Evolutionary conservation across 1,139 yeast species (phyloP), one percentile per base, ranked within the genome.

Genomic region (Meyerozyma elateridarum): DNA sequence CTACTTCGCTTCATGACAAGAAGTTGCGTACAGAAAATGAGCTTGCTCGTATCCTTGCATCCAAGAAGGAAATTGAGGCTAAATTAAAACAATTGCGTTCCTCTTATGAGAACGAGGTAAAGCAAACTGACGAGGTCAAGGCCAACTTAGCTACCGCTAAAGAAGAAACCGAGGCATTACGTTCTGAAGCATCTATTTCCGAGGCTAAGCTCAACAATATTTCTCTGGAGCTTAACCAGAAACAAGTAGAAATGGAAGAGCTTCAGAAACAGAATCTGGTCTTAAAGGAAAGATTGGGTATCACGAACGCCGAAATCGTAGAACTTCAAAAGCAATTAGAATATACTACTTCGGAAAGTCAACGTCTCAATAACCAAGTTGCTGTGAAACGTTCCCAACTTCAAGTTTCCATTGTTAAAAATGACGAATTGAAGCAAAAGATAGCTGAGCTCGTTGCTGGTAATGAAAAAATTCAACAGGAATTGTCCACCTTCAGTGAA

Each of bases 161-260:
- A 35, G 73, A 70, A 39, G 96, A 88, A 49, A 73, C 83, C 8
- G 85, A 79, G 39, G 73, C 79, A 33, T 67, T 89, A 43, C 70
- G 84, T 46, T 76, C 85, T 32, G 94, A 89, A 46, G 69, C 85
- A 3, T 76, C 88, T 1, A 70, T 85, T 30, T 73, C 88, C 2
- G 95, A 89, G 53, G 95, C 95, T 6, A 83, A 79, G 42, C 73
- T 76, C 44, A 82, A 84, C 49, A 79, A 87, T 8, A 72, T 84
- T 28, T 83, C 85, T 37, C 52, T 78, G 1, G 80, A 85, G 44
- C 69, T 83, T 43, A 78, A 77, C 42, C 76, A 74, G 32, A 64
- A 79, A 32, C 82, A 81, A 45, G 54, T 70, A 6, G 70, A 73
- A 15, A 64, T 79, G 39, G 85, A 80, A 35, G 73, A 70, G 30